Percentiles rank a stretch among this genome's conserved stretches.
phyloP scores from a whole-genome alignment of 352 stramenopile species.

The Thraustochytrium sp. region DNA sequence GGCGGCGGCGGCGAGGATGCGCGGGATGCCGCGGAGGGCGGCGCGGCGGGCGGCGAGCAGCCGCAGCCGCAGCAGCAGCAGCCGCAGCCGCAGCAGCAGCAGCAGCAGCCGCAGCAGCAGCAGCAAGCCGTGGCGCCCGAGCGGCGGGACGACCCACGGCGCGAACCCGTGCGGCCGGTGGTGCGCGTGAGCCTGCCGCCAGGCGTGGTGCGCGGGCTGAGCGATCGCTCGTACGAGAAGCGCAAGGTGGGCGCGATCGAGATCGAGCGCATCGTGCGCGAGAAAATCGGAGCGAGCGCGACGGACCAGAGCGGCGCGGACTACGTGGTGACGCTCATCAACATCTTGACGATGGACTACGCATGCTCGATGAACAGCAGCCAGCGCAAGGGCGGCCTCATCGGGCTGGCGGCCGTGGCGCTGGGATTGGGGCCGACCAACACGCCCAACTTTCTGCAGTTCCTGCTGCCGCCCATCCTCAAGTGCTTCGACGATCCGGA shows the following conservation, averaged over 20 bases:
- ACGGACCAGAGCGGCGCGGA: constrained; percentile 54
- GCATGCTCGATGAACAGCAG: constrained; percentile 95
- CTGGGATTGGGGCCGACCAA: constrained; percentile 78
- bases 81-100: not conserved
- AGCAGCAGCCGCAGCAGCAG: not conserved
- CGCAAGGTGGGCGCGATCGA: constrained; percentile 97
- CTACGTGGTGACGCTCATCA: constrained; percentile 87
- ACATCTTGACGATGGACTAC: constrained; percentile 94
- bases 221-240: constrained; percentile 98
- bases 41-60: not conserved
- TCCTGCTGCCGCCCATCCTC: constrained; percentile 91
- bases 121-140: not conserved
- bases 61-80: not conserved
- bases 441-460: constrained; percentile 79
- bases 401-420: constrained; percentile 91
- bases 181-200: constrained; percentile 9
- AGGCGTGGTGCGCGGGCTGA: constrained; percentile 64
- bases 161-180: not conserved
- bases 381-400: constrained; percentile 96
- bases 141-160: not conserved
- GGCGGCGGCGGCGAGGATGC: not conserved
- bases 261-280: constrained; percentile 94
- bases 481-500: constrained; percentile 99
- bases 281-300: constrained; percentile 57
- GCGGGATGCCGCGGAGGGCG: not conserved